Percentiles rank a stretch among this genome's conserved stretches.
These are phyloP conservation scores for Trypanosoma theileri DNA, from an alignment of 208 protist genomes.

Conservation along the genomic window DNA sequence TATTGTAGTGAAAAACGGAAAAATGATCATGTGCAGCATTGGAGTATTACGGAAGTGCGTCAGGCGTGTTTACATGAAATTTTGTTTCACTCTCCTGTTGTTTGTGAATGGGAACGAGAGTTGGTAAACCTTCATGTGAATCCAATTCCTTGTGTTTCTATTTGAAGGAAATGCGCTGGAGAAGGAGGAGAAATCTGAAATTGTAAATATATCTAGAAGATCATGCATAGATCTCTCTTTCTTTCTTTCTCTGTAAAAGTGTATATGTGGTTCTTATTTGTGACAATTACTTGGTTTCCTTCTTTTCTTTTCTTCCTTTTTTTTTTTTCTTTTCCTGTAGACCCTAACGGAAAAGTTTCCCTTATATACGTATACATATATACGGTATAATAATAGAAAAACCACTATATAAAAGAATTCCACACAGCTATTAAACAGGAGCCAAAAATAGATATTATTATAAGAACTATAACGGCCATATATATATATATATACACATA, in stretches of 20 bases:
- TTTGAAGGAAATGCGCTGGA: conserved; percentile 21
- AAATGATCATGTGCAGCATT: conserved; percentile 15
- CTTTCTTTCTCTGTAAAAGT: not conserved
- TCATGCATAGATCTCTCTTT: not conserved
- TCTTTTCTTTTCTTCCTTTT: conserved; percentile 8
- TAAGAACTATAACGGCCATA: no score
- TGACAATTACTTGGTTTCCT: not conserved
- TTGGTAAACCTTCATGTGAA: conserved; percentile 65
- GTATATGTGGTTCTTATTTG: not conserved
- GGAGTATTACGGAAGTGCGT: conserved; percentile 65
- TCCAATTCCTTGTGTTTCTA: conserved; percentile 72
- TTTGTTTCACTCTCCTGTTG: conserved; percentile 43
- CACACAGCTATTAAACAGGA: no score
- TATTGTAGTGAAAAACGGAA: conserved; percentile 32
- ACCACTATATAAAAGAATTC: no score
- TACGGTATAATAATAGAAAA: no score
- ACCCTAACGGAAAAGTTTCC: no score
- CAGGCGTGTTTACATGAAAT: conserved; percentile 69
- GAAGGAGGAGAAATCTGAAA: not conserved
- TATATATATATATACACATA: no score
- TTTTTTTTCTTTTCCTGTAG: conserved; percentile 6
- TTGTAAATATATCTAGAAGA: not conserved
- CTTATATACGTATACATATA: no score
- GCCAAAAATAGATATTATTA: no score
- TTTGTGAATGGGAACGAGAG: conserved; percentile 79